phyloP scores from a whole-genome alignment of 257 asterid genomes.

The Salvia rosmarinus region DNA sequence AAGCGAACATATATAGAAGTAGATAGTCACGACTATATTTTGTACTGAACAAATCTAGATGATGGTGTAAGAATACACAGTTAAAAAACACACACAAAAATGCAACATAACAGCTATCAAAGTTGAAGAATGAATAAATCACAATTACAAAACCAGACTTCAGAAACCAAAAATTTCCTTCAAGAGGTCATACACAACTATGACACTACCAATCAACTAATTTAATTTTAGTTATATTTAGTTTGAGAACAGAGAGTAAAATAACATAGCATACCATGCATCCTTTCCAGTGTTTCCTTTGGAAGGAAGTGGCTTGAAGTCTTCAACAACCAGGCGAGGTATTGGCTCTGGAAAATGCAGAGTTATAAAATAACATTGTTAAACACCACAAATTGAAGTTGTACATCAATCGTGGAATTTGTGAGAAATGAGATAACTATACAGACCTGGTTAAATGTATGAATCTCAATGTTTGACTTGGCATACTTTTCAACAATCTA shows the following conservation, averaged over 20 bases:
- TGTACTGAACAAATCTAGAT: slow-evolving; percentile 5
- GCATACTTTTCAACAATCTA: slow-evolving; percentile 89
- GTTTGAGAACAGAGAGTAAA: slow-evolving; percentile 18
- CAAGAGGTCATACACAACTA: slow-evolving; percentile 4
- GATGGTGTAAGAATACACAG: slow-evolving; percentile 10
- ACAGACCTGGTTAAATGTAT: slow-evolving; percentile 92
- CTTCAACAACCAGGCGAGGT: slow-evolving; percentile 91
- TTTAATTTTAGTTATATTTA: not conserved
- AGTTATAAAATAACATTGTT: slow-evolving; percentile 18
- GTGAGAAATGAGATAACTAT: slow-evolving; percentile 6
- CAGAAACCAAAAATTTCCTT: not conserved
- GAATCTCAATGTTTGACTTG: slow-evolving; percentile 77
- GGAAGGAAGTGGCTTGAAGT: slow-evolving; percentile 79
- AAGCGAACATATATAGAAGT: not conserved
- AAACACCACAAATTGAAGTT: slow-evolving; percentile 19
- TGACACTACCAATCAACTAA: slow-evolving; percentile 16
- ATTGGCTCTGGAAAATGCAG: slow-evolving; percentile 77
- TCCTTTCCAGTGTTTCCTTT: slow-evolving; percentile 90
- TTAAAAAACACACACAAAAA: not conserved
- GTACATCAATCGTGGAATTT: slow-evolving; percentile 1
- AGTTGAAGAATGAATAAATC: slow-evolving; percentile 17
- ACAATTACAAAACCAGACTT: slow-evolving; percentile 2
- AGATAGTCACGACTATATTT: not conserved
- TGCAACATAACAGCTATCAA: not conserved
- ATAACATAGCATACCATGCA: slow-evolving; percentile 67